Percentiles rank a stretch among this genome's conserved stretches.
phyloP scores from a whole-genome alignment of 768 basidiomycete genomes.

The Strobilomyces confusus region DNA sequence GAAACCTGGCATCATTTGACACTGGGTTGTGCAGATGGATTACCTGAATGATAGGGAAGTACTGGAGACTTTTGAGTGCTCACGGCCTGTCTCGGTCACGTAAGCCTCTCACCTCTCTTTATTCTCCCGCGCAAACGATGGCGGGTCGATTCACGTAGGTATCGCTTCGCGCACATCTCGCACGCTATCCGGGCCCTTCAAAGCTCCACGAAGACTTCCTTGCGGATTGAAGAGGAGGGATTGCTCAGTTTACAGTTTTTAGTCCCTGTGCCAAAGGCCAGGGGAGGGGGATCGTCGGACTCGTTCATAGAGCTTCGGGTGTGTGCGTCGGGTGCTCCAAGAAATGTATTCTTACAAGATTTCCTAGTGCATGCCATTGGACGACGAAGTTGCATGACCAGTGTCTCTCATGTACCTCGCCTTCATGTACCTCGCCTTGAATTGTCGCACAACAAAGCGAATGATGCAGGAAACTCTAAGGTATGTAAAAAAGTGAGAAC shows the following conservation, averaged over 20 bases:
- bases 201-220: constrained; percentile 80
- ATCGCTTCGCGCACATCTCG: constrained; percentile 75
- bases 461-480: constrained; percentile 15
- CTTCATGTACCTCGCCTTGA: not conserved
- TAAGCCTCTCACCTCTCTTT: constrained; percentile 29
- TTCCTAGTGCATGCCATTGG: constrained; percentile 29
- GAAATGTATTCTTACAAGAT: constrained; percentile 8
- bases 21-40: constrained; percentile 66
- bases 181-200: constrained; percentile 72
- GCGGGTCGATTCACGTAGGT: constrained; percentile 44
- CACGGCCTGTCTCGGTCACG: constrained; percentile 64
- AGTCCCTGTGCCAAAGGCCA: constrained; percentile 54
- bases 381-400: constrained; percentile 26
- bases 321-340: constrained; percentile 25
- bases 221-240: constrained; percentile 81
- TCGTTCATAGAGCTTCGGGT: constrained; percentile 91
- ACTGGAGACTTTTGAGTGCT: constrained; percentile 86
- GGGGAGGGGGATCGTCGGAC: constrained; percentile 40
- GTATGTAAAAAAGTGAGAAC: constrained; percentile 9
- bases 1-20: not conserved
- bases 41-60: constrained; percentile 93
- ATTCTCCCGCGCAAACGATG: not conserved
- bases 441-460: not conserved
- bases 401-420: not conserved
- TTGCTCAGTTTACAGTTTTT: constrained; percentile 87